A percentile compares a stretch with the other conserved stretches of the same genome.
These are phyloP conservation scores for Aspergillus ostianus DNA, from an alignment of 495 filamentous ascomycete genomes.

Conservation along the genomic window DNA sequence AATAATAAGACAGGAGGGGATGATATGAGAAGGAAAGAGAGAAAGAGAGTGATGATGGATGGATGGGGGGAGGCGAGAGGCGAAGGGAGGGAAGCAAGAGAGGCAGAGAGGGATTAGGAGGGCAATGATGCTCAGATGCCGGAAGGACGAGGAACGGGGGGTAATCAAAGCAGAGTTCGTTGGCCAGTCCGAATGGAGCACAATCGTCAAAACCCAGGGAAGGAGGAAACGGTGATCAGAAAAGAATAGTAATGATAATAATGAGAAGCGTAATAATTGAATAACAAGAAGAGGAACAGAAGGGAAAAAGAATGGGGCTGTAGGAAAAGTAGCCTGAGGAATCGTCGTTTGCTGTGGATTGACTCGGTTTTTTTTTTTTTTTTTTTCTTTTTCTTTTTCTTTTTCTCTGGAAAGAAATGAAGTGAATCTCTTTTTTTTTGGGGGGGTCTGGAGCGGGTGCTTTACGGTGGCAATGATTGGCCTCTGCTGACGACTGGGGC, in stretches of 20 bases:
- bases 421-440: background rate
- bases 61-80: conserved; percentile 4
- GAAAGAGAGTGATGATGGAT: conserved; percentile 11
- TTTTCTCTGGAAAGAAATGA: conserved; percentile 5
- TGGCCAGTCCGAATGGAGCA: conserved; percentile 12
- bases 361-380: conserved; percentile 1
- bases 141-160: conserved; percentile 15
- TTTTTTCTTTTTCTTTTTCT: conserved; percentile 25
- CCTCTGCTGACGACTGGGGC: conserved; percentile 1
- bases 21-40: conserved; percentile 14
- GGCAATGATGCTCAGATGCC: conserved; percentile 10
- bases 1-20: conserved; percentile 13
- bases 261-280: background rate
- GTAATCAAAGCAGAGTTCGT: conserved; percentile 30
- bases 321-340: conserved; percentile 27
- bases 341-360: conserved; percentile 19
- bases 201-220: conserved; percentile 3
- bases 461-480: conserved; percentile 27
- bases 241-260: conserved; percentile 24
- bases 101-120: conserved; percentile 17
- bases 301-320: conserved; percentile 16
- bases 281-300: background rate
- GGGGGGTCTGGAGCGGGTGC: conserved; percentile 17
- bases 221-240: conserved; percentile 18
- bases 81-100: conserved; percentile 16